Evolutionary conservation across 2,329 filamentous ascomycete genomes (phyloP), one percentile per base, ranked within the genome.

Genomic region (Dryadomyces quercus-mongolicae): DNA sequence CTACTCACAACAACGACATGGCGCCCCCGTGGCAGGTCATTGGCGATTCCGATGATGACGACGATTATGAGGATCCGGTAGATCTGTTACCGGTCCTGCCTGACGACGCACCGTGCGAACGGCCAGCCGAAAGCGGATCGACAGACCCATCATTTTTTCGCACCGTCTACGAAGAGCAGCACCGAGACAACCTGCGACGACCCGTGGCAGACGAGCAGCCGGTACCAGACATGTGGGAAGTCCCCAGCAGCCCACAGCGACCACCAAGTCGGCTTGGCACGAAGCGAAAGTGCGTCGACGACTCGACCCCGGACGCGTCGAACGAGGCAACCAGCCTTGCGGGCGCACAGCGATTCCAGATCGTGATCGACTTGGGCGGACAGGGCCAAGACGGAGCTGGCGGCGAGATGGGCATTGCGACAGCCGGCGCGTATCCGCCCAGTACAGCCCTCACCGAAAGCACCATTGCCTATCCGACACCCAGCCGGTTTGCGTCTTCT

Each of bases 131-230:
- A 54, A 61, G 62, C 53, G 65, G 62, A 21, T 77, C 74, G 16
- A 78, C 75, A 1, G 73, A 78, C 55, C 67, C 70, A 1, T 68
- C 66, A 0, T 73, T 76, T 58, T 78, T 78, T 57, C 69, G 70
- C 49, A 67, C 65, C 51, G 61, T 78, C 10, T 77, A 75, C 55
- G 66, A 74, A 21, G 71, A 75, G 49, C 73, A 77, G 59, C 67
- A 68, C 64, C 10, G 59, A 54, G 36, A 20, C 7, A 13, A n/a
- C 36, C 10, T 42, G 47, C 15, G 36, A 34, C 21, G 49, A 18
- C 40, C 48, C 42, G 10, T 22, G 7, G 40, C 21, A 16, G 15
- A 16, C 15, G 10, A 21, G 53, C 54, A 51, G 51, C 53, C 53
- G 2, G 50, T 54, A 5, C 60, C 59, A 25, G 71, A 73, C 52